A percentile compares a stretch with the other conserved stretches of the same genome.
These are phyloP conservation scores for Fusarium xyrophilum DNA, from an alignment of 2,329 filamentous ascomycete genomes.

Conservation along the genomic window DNA sequence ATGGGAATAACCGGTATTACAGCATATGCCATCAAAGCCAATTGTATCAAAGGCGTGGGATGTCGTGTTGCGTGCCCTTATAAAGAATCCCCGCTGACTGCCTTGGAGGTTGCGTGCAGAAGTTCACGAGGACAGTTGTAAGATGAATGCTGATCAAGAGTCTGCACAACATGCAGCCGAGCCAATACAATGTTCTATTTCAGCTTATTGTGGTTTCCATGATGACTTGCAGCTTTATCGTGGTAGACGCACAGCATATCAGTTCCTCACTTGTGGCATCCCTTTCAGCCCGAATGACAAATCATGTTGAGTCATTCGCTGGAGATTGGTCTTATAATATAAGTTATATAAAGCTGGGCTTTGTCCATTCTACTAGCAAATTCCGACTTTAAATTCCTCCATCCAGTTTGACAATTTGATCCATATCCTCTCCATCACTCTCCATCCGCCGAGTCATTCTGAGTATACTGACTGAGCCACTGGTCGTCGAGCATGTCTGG, in stretches of 20 bases:
- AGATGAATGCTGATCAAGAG: background rate
- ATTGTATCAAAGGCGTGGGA: background rate
- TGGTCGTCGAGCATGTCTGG: background rate
- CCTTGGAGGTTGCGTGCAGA: background rate
- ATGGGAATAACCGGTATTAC: too few relatives aligned
- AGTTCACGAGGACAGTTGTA: background rate
- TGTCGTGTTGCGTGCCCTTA: background rate
- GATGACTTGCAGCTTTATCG: background rate
- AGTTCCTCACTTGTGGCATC: background rate
- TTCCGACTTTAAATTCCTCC: fast-evolving
- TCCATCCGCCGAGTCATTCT: fast-evolving
- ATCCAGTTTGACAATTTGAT: background rate
- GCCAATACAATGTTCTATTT: background rate
- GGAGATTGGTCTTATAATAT: background rate
- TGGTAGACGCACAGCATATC: background rate
- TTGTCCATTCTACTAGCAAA: background rate
- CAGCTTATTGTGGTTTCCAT: background rate
- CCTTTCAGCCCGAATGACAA: conserved; percentile 2
- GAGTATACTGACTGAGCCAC: background rate
- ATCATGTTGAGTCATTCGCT: background rate
- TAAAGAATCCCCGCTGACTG: background rate
- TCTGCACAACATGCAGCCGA: background rate
- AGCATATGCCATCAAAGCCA: background rate
- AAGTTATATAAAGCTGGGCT: background rate
- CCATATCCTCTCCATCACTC: fast-evolving